A percentile compares a stretch with the other conserved stretches of the same genome.
These are phyloP conservation scores for Arthrobotrys entomopaga DNA, from an alignment of 2,329 filamentous ascomycete genomes.

Conservation along the genomic window DNA sequence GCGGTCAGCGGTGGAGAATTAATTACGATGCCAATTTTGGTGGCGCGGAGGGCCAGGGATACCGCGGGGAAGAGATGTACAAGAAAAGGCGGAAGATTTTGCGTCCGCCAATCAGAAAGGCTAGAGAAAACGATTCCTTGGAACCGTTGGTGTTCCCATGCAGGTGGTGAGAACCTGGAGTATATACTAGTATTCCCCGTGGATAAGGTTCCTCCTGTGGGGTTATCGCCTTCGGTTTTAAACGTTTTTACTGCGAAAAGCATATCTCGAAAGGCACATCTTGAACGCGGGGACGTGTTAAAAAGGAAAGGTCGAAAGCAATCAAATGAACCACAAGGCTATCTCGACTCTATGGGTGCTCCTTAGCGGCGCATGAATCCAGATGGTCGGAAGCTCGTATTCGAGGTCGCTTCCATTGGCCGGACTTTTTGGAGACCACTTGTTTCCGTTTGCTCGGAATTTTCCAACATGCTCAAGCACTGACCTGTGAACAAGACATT, in stretches of 20 bases:
- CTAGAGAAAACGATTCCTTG: constrained; percentile 41
- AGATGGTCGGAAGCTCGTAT: constrained; percentile 50
- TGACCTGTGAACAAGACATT: constrained; percentile 26
- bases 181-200: no score
- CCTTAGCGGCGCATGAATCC: constrained; percentile 33
- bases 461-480: constrained; percentile 16
- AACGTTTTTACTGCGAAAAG: no score
- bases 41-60: constrained; percentile 32
- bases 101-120: constrained; percentile 48
- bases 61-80: constrained; percentile 35
- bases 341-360: constrained; percentile 14
- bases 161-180: constrained; percentile 43
- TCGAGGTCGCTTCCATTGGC: constrained; percentile 50
- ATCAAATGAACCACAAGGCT: constrained; percentile 46
- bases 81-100: constrained; percentile 51
- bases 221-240: constrained; percentile 18
- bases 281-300: constrained; percentile 35
- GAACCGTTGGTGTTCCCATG: constrained; percentile 50
- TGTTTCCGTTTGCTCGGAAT: constrained; percentile 52
- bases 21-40: constrained; percentile 7
- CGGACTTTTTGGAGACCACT: constrained; percentile 49
- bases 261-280: constrained; percentile 5
- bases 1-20: constrained; percentile 31
- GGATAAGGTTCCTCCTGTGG: constrained; percentile 49
- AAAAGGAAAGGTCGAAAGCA: constrained; percentile 23